phyloP scores from a whole-genome alignment of 2,329 filamentous ascomycete species.

The Calonectria pseudoturangicola region DNA sequence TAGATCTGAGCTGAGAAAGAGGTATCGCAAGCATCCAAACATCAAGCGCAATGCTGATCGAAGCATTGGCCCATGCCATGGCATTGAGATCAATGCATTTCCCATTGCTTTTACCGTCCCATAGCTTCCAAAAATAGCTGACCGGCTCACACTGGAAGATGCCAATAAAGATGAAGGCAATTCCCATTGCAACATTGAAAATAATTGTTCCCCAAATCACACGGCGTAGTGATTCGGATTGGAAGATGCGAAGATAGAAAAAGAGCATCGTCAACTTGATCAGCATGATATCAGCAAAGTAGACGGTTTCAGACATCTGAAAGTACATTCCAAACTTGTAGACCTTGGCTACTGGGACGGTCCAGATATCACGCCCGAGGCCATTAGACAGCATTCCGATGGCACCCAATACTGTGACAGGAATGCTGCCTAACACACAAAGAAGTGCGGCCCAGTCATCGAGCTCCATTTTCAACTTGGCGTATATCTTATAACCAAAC shows the following conservation, averaged over 20 bases:
- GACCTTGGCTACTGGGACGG: neutral
- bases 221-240: neutral
- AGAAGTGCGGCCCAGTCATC: neutral
- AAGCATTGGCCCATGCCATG: conserved; percentile 10
- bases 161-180: neutral
- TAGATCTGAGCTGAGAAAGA: conserved; percentile 3
- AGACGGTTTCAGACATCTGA: neutral
- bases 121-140: conserved; percentile 1
- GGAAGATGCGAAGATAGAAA: neutral
- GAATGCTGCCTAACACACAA: neutral
- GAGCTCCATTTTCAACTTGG: neutral
- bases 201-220: neutral
- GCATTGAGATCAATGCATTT: neutral
- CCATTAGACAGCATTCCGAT: conserved; percentile 1
- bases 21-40: neutral
- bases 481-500: conserved; percentile 2
- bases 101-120: neutral
- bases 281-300: neutral
- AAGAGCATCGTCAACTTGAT: neutral
- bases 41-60: neutral
- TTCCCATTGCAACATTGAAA: neutral
- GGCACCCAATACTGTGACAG: neutral
- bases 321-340: conserved; percentile 5
- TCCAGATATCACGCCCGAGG: neutral
- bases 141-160: neutral